phyloP scores from a whole-genome alignment of 306 rosid genomes.

The Trichosanthes truncata region DNA sequence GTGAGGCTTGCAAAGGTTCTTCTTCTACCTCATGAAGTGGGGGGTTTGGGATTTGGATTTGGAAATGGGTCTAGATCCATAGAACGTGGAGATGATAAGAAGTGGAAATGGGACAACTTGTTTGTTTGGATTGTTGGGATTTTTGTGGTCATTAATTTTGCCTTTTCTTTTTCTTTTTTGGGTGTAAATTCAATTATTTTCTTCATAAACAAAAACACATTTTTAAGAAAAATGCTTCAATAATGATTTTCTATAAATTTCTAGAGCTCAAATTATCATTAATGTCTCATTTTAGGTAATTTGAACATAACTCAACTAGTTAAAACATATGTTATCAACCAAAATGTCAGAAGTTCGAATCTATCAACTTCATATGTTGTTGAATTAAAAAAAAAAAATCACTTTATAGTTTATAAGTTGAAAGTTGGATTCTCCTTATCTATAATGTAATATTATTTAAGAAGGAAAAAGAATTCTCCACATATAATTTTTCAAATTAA shows the following conservation, averaged over 20 bases:
- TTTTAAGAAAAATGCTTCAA: background rate
- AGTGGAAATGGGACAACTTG: background rate
- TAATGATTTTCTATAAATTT: background rate
- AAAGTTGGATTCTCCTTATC: no score
- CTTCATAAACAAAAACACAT: background rate
- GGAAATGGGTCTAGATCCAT: conserved; percentile 12
- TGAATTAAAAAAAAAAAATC: no score
- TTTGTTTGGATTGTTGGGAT: background rate
- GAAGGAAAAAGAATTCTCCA: no score
- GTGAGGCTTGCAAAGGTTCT: background rate
- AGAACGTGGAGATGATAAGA: conserved; percentile 17
- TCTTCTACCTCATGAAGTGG: conserved; percentile 4
- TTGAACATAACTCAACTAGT: no score
- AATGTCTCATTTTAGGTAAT: no score
- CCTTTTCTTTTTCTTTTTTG: background rate
- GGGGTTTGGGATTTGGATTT: background rate
- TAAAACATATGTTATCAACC: no score
- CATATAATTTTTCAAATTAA: no score
- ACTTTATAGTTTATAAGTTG: no score
- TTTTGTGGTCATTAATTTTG: conserved; percentile 11
- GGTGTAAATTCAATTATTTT: background rate
- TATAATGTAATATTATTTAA: no score
- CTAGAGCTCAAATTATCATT: no score
- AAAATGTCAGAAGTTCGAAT: no score
- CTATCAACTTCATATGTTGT: no score